phyloP scores from a whole-genome alignment of 2,329 filamentous ascomycete genomes.

The Sporothrix phasma region DNA sequence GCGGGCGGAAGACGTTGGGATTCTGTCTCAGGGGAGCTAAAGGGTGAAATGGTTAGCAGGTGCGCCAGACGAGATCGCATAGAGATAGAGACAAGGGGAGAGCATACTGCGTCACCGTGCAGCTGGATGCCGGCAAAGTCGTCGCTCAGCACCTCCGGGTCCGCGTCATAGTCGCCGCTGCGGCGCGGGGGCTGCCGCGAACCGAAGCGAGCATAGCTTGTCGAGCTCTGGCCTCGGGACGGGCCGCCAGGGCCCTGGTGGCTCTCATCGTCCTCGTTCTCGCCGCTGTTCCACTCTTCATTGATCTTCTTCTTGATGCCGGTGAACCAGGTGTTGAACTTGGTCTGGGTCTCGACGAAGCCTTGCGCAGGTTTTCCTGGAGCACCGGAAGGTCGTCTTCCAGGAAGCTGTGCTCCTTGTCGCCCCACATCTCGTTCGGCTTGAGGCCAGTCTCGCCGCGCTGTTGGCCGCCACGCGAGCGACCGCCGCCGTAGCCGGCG shows the following conservation, averaged over 20 bases:
- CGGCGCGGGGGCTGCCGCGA: slow-evolving; percentile 43
- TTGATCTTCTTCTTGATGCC: slow-evolving; percentile 89
- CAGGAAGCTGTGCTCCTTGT: slow-evolving; percentile 79
- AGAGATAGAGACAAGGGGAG: neutral
- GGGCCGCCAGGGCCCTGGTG: neutral
- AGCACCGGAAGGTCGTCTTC: slow-evolving; percentile 94
- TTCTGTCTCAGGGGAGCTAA: slow-evolving; percentile 59
- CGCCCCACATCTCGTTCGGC: slow-evolving; percentile 49
- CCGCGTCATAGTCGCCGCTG: slow-evolving; percentile 90
- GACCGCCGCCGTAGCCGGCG: slow-evolving; percentile 27
- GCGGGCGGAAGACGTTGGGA: slow-evolving; percentile 69
- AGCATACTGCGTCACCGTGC: slow-evolving; percentile 50
- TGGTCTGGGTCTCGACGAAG: slow-evolving; percentile 86
- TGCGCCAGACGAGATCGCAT: slow-evolving; percentile 12
- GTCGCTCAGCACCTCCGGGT: slow-evolving; percentile 80
- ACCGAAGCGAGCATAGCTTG: slow-evolving; percentile 27
- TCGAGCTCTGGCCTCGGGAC: slow-evolving; percentile 14
- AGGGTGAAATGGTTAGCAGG: slow-evolving; percentile 19
- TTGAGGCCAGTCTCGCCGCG: slow-evolving; percentile 34
- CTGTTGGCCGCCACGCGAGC: neutral
- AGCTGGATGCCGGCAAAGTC: slow-evolving; percentile 70
- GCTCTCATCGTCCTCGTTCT: slow-evolving; percentile 39
- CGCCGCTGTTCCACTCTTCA: slow-evolving; percentile 69
- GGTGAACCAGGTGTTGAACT: slow-evolving; percentile 86
- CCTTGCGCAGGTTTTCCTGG: slow-evolving; percentile 84